Percentiles rank a stretch among this genome's conserved stretches.
phyloP scores from a whole-genome alignment of 2,329 filamentous ascomycete genomes.

The Arthrinium puccinioides region DNA sequence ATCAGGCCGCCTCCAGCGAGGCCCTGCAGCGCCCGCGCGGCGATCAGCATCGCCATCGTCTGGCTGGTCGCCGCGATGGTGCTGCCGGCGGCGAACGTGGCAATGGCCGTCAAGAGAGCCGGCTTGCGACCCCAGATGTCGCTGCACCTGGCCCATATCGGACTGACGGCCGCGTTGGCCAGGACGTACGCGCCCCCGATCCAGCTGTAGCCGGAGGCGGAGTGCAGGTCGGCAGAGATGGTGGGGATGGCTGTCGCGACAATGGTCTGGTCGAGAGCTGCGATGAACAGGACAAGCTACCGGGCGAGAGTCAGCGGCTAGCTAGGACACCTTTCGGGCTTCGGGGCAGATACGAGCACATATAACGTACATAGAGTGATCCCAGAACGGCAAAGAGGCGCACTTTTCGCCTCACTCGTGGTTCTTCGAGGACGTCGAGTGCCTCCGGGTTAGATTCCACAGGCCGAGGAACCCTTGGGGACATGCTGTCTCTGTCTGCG shows the following conservation, averaged over 20 bases:
- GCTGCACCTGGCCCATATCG: slow-evolving; percentile 17
- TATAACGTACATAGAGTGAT: no score
- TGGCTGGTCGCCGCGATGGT: slow-evolving; percentile 21
- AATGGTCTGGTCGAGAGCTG: slow-evolving; percentile 59
- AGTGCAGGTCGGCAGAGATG: slow-evolving; percentile 43
- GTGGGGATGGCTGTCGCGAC: slow-evolving; percentile 53
- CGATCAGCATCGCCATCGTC: slow-evolving; percentile 32
- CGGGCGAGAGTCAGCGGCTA: no score
- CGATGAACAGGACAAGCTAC: slow-evolving; percentile 45
- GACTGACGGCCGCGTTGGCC: slow-evolving; percentile 55
- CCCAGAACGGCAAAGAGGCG: no score
- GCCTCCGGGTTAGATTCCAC: no score
- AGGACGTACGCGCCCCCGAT: slow-evolving; percentile 64
- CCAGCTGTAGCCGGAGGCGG: slow-evolving; percentile 63
- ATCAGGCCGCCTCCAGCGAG: slow-evolving; percentile 7
- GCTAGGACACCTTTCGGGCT: no score
- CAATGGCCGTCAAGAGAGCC: slow-evolving; percentile 9
- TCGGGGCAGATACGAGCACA: no score
- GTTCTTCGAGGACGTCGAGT: no score
- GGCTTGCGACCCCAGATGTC: slow-evolving; percentile 9
- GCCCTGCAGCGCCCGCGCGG: slow-evolving; percentile 35
- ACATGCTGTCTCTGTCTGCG: no score
- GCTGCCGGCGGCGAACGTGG: slow-evolving; percentile 9
- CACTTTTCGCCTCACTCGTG: no score
- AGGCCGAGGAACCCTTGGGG: no score